A percentile compares a stretch with the other conserved stretches of the same genome.
phyloP scores from a whole-genome alignment of 768 basidiomycete species.

The Rhizopogon vulgaris region DNA sequence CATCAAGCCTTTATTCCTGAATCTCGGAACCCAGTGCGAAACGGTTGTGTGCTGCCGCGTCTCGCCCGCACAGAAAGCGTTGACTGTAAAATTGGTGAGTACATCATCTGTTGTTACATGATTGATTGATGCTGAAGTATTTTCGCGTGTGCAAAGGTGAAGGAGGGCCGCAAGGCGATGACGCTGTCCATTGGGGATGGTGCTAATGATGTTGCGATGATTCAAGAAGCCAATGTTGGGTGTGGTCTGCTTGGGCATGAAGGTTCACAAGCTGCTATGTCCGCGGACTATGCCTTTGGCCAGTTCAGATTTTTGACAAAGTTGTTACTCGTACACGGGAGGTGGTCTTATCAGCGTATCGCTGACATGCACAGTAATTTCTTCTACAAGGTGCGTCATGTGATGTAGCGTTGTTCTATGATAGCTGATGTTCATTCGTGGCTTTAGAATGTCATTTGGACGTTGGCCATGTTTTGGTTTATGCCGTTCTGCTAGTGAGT shows the following conservation, averaged over 20 bases:
- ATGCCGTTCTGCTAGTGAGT: conserved; percentile 79
- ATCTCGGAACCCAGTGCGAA: conserved; percentile 91
- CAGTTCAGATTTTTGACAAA: conserved; percentile 94
- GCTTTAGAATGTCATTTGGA: conserved; percentile 83
- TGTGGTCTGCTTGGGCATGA: conserved; percentile 91
- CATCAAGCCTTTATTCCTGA: conserved; percentile 83
- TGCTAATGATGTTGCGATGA: conserved; percentile 99
- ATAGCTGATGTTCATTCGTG: conserved; percentile 3
- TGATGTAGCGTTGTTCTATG: neutral
- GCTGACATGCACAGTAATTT: conserved; percentile 98
- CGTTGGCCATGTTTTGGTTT: conserved; percentile 91
- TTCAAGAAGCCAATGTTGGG: conserved; percentile 98
- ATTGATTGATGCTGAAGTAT: conserved; percentile 4
- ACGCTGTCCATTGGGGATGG: conserved; percentile 95
- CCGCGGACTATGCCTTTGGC: conserved; percentile 96
- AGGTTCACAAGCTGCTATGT: conserved; percentile 98
- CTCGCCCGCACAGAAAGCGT: conserved; percentile 95
- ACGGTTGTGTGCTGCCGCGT: conserved; percentile 98
- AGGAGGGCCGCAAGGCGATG: conserved; percentile 94
- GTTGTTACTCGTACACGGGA: conserved; percentile 87
- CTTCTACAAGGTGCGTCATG: conserved; percentile 82
- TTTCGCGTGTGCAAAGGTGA: conserved; percentile 50
- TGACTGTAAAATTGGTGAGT: conserved; percentile 86
- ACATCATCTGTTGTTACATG: neutral
- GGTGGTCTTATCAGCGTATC: conserved; percentile 94